These are phyloP conservation scores for Gymnopus androsaceus DNA, from an alignment of 1,284 basidiomycete species.

Conservation along the genomic window DNA sequence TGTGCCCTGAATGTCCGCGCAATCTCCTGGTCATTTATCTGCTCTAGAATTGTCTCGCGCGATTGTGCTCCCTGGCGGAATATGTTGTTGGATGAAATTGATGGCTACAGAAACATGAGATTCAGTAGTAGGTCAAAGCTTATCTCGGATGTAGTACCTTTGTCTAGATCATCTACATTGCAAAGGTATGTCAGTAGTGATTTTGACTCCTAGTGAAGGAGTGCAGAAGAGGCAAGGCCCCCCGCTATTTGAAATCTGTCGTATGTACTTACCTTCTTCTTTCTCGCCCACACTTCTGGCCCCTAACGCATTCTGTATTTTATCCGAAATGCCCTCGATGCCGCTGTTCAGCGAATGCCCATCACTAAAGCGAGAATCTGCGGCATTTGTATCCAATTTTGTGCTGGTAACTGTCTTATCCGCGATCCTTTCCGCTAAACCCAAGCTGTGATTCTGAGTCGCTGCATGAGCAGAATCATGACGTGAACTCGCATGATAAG, in stretches of 20 bases:
- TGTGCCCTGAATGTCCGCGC: constrained; percentile 34
- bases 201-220: not conserved
- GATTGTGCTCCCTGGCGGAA: constrained; percentile 39
- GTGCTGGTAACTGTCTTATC: not conserved
- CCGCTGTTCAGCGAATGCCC: constrained; percentile 11
- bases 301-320: constrained; percentile 3
- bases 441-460: not conserved
- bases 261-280: constrained; percentile 4
- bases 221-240: not conserved
- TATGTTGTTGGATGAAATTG: constrained; percentile 43
- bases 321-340: constrained; percentile 12
- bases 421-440: not conserved
- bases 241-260: too few relatives aligned
- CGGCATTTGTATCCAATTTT: not conserved
- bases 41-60: constrained; percentile 41
- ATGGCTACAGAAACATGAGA: constrained; percentile 29
- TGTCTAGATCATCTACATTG: constrained; percentile 11
- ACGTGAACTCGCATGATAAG: not conserved
- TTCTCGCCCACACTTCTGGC: not conserved
- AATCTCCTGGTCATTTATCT: constrained; percentile 42
- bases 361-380: not conserved
- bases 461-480: not conserved
- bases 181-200: not conserved
- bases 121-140: not conserved
- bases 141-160: constrained; percentile 6